A percentile compares a stretch with the other conserved stretches of the same genome.
Conservation (phyloP, 192 early-diverging fungal genomes). For the Coemansia sp. region DNA sequence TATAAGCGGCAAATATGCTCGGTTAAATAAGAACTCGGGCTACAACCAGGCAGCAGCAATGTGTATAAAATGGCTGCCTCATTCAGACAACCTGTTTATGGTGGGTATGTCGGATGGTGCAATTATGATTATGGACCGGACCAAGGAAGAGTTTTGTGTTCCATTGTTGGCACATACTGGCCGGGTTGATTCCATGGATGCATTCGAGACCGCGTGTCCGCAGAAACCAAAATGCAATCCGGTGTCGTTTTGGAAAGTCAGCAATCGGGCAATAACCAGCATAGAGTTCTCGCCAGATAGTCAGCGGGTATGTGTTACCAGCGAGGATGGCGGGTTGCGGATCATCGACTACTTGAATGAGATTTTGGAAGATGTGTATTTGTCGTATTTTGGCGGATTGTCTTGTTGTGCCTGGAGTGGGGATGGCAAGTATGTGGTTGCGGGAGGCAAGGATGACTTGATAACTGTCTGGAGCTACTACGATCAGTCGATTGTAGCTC, state of each 20-base stretch:
- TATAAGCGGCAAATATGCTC: conserved; percentile 76
- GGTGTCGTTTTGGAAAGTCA: conserved; percentile 73
- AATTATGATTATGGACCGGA: conserved; percentile 81
- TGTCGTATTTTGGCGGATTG: conserved; percentile 83
- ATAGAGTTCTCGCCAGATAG: conserved; percentile 81
- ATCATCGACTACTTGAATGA: conserved; percentile 75
- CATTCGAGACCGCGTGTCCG: conserved; percentile 47
- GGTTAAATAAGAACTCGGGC: conserved; percentile 77
- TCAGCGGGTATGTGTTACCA: conserved; percentile 74
- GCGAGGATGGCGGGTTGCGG: conserved; percentile 75
- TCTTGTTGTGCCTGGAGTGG: conserved; percentile 87
- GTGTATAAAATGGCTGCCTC: conserved; percentile 87
- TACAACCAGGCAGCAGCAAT: conserved; percentile 67
- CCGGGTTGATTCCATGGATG: conserved; percentile 3
- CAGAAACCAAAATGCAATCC: conserved; percentile 79
- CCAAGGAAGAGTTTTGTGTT: conserved; percentile 71
- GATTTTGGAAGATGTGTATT: conserved; percentile 70
- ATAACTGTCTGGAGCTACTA: conserved; percentile 85
- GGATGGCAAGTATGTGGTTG: conserved; percentile 78
- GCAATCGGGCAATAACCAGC: conserved; percentile 69
- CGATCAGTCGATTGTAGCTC: conserved; percentile 71
- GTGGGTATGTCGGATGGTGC: conserved; percentile 81
- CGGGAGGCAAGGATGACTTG: conserved; percentile 92
- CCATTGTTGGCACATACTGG: conserved; percentile 14
- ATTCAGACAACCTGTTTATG: conserved; percentile 79